Evolutionary conservation across 768 basidiomycete genomes (phyloP).

Genomic region (Panaeolus papilionaceus): DNA sequence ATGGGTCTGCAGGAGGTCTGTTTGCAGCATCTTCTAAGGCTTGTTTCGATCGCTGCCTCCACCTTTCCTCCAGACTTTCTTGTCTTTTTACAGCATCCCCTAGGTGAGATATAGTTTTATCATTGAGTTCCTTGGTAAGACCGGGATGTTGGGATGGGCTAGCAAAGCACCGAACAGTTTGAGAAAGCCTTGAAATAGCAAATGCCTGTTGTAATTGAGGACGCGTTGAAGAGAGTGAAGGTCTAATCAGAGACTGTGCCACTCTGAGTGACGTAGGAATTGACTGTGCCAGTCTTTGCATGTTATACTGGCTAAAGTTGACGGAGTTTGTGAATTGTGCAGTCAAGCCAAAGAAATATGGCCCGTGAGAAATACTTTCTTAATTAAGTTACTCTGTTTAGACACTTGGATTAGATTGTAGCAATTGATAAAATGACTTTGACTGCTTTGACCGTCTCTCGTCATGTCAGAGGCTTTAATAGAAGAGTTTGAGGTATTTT

Average conservation of each 20-base stretch:
- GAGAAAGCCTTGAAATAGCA: conserved; percentile 12
- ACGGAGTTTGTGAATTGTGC: not conserved
- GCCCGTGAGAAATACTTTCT: not conserved
- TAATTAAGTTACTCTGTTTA: not conserved
- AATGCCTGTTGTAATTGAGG: not conserved
- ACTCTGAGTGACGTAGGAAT: conserved; percentile 17
- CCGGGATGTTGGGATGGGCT: conserved; percentile 8
- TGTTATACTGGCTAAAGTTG: conserved; percentile 6
- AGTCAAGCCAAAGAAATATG: not conserved
- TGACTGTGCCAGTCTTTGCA: conserved; percentile 26
- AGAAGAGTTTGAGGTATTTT: conserved; percentile 88
- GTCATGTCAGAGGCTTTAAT: conserved; percentile 73
- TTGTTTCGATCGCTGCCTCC: conserved; percentile 40
- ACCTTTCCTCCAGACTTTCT: conserved; percentile 44
- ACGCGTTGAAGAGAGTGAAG: conserved; percentile 10
- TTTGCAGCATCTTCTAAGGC: conserved; percentile 29
- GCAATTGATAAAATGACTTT: conserved; percentile 13
- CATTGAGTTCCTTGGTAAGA: conserved; percentile 7
- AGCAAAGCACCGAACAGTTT: conserved; percentile 5
- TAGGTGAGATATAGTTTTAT: conserved; percentile 11
- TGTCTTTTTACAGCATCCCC: conserved; percentile 6
- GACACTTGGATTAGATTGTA: not conserved
- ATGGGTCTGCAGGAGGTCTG: conserved; percentile 52
- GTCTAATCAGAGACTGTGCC: conserved; percentile 3
- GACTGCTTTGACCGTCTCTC: conserved; percentile 16